phyloP scores from a whole-genome alignment of 2,329 filamentous ascomycete genomes.

The Claviceps sp. region DNA sequence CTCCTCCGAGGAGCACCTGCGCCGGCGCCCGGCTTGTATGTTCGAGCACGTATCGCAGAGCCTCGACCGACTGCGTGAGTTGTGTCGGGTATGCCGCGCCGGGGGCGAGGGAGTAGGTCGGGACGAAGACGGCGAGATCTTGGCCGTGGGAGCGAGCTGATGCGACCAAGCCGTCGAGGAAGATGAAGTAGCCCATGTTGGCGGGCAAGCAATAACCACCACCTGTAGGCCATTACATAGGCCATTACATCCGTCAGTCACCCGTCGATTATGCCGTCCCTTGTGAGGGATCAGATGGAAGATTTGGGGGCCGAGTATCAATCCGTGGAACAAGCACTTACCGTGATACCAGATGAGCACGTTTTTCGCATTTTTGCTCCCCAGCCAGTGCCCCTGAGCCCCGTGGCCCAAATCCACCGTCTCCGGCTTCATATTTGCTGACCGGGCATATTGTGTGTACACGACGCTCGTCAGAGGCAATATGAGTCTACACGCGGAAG shows the following conservation, averaged over 20 bases:
- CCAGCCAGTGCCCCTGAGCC: slow-evolving; percentile 12
- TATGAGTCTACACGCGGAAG: slow-evolving; percentile 5
- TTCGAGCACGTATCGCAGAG: slow-evolving; percentile 9
- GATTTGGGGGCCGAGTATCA: no score
- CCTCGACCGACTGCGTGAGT: slow-evolving; percentile 10
- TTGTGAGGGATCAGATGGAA: no score
- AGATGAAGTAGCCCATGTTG: slow-evolving; percentile 10
- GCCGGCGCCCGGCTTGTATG: slow-evolving; percentile 5
- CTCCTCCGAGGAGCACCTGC: slow-evolving; percentile 10
- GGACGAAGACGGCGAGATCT: slow-evolving; percentile 10
- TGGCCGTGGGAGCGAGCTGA: slow-evolving; percentile 6
- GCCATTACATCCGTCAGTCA: neutral
- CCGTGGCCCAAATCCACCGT: slow-evolving; percentile 10
- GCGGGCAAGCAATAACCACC: slow-evolving; percentile 12
- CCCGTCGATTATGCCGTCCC: no score
- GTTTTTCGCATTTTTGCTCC: slow-evolving; percentile 9
- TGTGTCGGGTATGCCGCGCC: slow-evolving; percentile 11
- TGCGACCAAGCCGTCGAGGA: slow-evolving; percentile 7
- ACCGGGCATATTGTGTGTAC: slow-evolving; percentile 9
- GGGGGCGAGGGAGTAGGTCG: slow-evolving; percentile 11
- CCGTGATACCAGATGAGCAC: slow-evolving; percentile 14
- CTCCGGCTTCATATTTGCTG: slow-evolving; percentile 5
- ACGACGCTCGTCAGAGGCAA: slow-evolving; percentile 9
- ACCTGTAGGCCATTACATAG: slow-evolving; percentile 1
- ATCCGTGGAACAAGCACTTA: slow-evolving; percentile 1